Evolutionary conservation across 441 rosid species (phyloP).

Genomic region (Macaranga tanarius): DNA sequence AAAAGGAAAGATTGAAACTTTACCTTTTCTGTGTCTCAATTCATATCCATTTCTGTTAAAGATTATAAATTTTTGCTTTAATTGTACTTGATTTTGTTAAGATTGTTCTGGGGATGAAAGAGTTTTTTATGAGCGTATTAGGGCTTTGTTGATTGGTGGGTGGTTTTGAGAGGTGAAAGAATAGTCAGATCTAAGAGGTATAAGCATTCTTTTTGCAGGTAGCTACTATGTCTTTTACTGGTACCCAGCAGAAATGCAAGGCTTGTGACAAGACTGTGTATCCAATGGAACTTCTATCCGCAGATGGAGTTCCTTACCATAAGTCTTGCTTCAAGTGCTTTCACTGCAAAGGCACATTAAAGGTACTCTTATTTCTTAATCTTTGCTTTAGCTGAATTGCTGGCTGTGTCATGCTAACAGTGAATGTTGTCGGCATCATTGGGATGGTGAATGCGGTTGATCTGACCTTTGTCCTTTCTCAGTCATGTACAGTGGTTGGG

Average conservation of each 20-base stretch:
- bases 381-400: not conserved
- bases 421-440: not conserved
- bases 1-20: not conserved
- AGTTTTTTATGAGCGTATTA: constrained; percentile 4
- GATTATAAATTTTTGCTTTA: not conserved
- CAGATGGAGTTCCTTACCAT: constrained; percentile 86
- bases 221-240: constrained; percentile 67
- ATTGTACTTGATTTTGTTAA: not conserved
- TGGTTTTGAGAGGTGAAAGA: constrained; percentile 14
- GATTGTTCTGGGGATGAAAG: not conserved
- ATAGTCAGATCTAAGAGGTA: constrained; percentile 34
- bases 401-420: not conserved
- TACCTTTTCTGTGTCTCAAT: not conserved
- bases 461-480: not conserved
- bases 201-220: not conserved
- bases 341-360: constrained; percentile 88
- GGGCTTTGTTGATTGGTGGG: constrained; percentile 6
- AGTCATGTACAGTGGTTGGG: not conserved
- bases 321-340: constrained; percentile 93
- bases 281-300: constrained; percentile 84
- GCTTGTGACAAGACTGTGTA: constrained; percentile 95
- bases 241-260: constrained; percentile 93
- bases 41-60: not conserved
- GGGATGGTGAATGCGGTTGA: constrained; percentile 14
- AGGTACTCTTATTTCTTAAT: constrained; percentile 39